Base-by-base conservation (phyloP, 1,139 yeast genomes). In the Candida neerlandica region DNA sequence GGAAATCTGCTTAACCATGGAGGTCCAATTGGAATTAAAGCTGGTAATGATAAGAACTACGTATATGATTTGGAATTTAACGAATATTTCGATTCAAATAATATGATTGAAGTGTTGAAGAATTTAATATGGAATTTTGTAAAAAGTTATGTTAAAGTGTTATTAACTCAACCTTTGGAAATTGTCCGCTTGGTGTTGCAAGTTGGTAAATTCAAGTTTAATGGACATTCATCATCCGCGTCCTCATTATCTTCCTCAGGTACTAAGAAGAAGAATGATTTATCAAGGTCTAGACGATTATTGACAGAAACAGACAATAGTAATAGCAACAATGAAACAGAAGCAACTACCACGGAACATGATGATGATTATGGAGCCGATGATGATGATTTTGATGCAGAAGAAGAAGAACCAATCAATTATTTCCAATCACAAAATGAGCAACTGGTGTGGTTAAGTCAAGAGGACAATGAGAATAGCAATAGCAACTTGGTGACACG, bases 121-220 rank as follows among this genome's bases (percentile, higher is more conserved):
- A 80, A 81, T 57, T 67, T 89, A 64, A 58, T 78, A 47, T 75
- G 78, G 65, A 82, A 88, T 41, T 84, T 89, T 58, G 62, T 84
- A 45, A 82, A 82, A 56, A 85, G 84, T 55, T 91, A 91, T 68
- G 69, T 82, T 51, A 84, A 82, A 55, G 82, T 85, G 45, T 65
- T 89, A 37, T 64, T 87, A 21, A 81, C 90, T 19, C 98, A 94
- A 66, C 99, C 99, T 1, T 85, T 92, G 66, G 97, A 94, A 60
- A 87, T 89, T 32, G 84, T 89, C 4, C 77, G 96, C 49, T 73
- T 90, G 54, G 75, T 91, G 38, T 67, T 91, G 50, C 99, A 94
- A 65, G 87, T 89, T 30, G 96, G 96, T 2, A 81, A 75, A 44
- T 82, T 84, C 56, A 66, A 70, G 35, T 61, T 66, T 48, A 50